Evolutionary conservation across 202 grass and related monocot genomes (phyloP), one percentile per base, ranked within the genome.

Genomic region (Saccharum hybrid): DNA sequence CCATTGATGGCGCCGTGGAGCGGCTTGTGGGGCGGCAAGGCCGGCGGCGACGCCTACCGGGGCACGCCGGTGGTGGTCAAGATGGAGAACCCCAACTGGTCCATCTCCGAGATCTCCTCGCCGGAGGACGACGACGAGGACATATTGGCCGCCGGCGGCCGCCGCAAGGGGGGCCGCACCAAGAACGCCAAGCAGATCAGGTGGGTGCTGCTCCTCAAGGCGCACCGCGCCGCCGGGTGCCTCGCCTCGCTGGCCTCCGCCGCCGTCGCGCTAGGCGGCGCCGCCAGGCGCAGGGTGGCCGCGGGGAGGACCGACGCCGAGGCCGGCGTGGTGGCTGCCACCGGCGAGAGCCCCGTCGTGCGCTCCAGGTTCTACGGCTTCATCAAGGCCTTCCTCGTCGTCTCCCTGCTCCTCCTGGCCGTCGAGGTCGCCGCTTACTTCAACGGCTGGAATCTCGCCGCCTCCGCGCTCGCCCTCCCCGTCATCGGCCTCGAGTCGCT

Each of bases 21-120:
- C 54, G 83, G 83, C 60, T 89, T 94, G 56, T 96, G 89, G 93
- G 91, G 84, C 65, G 83, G 70, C 56, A 90, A 63, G 80, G 68
- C 75, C 84, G 84, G 63, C 79, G 88, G 84, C 65, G 90, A 86
- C 26, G 80, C 88, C 79, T 94, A 96, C 83, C 87, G 89, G 72
- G 93, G 96, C 71, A 99, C 91, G 78, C 93, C 96, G 85, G 93
- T 99, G 81, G 84, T 99, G 57, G 89, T 99, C 74, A 99, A 96
- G 86, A 99, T 99, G 96, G 96, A 94, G 89, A 99, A 99, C 83
- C 96, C 93, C 67, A 94, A 99, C 88, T 99, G 96, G 96, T 99
- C 93, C 87, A 99, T 99, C 87, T 93, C 96, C 36, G 96, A 99
- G 85, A 89, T 99, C 76, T 94, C 91, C 54, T 81, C 89, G 26